Conservation (phyloP, 441 rosid species). For the Arabidopsis hybrid region DNA sequence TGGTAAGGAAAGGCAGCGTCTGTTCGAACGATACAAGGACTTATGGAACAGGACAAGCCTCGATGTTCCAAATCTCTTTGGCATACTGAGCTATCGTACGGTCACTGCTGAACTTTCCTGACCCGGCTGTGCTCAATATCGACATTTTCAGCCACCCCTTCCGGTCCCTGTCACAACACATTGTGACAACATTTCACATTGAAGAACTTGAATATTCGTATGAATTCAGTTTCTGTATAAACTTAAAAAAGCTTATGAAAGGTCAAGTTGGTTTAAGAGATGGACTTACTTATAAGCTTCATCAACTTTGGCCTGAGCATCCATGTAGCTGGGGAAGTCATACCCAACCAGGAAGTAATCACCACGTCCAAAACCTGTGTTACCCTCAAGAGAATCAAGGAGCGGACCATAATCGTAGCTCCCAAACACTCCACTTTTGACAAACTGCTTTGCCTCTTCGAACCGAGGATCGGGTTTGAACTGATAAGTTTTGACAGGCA, state of each 20-base stretch:
- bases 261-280: conserved; percentile 28
- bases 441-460: conserved; percentile 87
- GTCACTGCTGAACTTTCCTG: conserved; percentile 92
- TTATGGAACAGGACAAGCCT: conserved; percentile 76
- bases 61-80: conserved; percentile 87
- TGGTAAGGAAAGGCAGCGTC: conserved; percentile 21
- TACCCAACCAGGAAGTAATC: conserved; percentile 93
- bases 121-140: conserved; percentile 90
- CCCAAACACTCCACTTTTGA: conserved; percentile 90
- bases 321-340: conserved; percentile 88
- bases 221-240: conserved; percentile 11
- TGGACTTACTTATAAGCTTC: conserved; percentile 82
- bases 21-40: neutral
- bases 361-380: conserved; percentile 92
- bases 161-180: conserved; percentile 61
- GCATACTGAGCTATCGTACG: conserved; percentile 89
- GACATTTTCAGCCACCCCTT: conserved; percentile 91
- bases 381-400: conserved; percentile 90
- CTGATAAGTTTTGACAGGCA: conserved; percentile 51
- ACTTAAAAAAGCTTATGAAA: neutral
- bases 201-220: neutral
- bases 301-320: conserved; percentile 84
- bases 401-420: conserved; percentile 86
- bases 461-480: conserved; percentile 91
- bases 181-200: conserved; percentile 9